Evolutionary conservation across 2,329 filamentous ascomycete species (phyloP).

Genomic region (Aureobasidium namibiae): DNA sequence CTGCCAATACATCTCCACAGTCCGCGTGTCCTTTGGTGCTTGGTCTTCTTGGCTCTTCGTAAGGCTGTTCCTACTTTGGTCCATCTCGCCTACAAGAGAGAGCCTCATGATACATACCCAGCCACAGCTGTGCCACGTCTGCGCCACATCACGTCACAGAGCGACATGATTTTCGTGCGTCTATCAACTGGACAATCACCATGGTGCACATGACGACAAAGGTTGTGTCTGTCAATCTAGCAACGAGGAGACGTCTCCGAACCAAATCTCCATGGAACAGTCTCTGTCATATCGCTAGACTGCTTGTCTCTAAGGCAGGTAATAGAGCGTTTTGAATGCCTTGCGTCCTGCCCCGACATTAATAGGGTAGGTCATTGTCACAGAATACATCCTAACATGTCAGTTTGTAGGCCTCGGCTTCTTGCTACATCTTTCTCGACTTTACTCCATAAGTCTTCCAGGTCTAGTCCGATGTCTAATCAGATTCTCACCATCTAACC

Average conservation of each 20-base stretch:
- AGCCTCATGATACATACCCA: neutral
- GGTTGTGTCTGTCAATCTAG: neutral
- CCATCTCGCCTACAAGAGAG: neutral
- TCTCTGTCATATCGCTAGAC: too few relatives aligned
- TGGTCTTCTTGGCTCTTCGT: neutral
- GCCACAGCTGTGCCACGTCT: neutral
- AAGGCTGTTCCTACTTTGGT: neutral
- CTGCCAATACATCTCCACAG: neutral
- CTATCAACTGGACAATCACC: neutral
- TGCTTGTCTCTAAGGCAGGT: too few relatives aligned
- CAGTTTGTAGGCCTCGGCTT: too few relatives aligned
- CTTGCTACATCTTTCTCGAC: too few relatives aligned
- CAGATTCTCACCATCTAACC: too few relatives aligned
- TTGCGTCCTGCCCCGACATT: too few relatives aligned
- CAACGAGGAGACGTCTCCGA: neutral
- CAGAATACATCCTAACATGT: too few relatives aligned
- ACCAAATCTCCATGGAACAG: too few relatives aligned
- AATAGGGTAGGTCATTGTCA: too few relatives aligned
- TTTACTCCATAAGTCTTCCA: too few relatives aligned
- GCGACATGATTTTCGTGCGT: neutral
- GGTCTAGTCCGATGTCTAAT: too few relatives aligned
- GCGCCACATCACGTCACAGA: neutral
- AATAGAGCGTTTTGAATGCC: too few relatives aligned
- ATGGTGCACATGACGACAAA: conserved; percentile 2
- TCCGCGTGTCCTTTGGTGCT: neutral